phyloP scores from a whole-genome alignment of 306 rosid species.

The Parietaria judaica region DNA sequence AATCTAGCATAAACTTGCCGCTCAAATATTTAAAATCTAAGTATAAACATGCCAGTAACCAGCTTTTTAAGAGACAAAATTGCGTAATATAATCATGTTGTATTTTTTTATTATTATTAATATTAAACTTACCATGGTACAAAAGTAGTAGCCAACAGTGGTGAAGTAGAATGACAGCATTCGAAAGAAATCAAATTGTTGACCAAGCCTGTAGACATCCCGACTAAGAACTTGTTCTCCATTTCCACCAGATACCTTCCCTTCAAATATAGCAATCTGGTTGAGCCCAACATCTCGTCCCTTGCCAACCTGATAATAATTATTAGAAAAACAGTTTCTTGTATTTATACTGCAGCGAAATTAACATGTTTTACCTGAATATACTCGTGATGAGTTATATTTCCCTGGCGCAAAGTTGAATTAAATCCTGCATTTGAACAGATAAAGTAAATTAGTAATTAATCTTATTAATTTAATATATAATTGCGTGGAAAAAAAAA shows the following conservation, averaged over 20 bases:
- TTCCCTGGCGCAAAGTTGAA: conserved; percentile 94
- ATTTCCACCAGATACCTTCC: conserved; percentile 84
- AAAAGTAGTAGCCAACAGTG: conserved; percentile 83
- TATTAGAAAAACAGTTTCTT: conserved; percentile 21
- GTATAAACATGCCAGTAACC: background rate
- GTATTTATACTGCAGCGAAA: conserved; percentile 12
- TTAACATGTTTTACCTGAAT: conserved; percentile 53
- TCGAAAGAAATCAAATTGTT: conserved; percentile 91
- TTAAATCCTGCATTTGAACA: conserved; percentile 59
- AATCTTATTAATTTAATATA: too few relatives aligned
- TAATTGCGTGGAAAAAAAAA: too few relatives aligned
- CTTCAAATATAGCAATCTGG: conserved; percentile 87
- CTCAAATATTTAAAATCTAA: too few relatives aligned
- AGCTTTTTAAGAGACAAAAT: background rate
- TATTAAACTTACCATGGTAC: conserved; percentile 65
- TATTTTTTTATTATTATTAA: too few relatives aligned
- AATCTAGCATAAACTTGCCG: too few relatives aligned
- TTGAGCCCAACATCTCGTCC: conserved; percentile 97
- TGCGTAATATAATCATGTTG: background rate
- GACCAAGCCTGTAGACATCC: conserved; percentile 94
- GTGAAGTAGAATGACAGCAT: conserved; percentile 90
- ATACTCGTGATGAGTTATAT: conserved; percentile 91
- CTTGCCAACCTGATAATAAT: conserved; percentile 73
- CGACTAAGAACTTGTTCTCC: conserved; percentile 99
- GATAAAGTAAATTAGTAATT: too few relatives aligned